Conservation (phyloP, 2,329 filamentous ascomycete species). For the Hortaea sp. region DNA sequence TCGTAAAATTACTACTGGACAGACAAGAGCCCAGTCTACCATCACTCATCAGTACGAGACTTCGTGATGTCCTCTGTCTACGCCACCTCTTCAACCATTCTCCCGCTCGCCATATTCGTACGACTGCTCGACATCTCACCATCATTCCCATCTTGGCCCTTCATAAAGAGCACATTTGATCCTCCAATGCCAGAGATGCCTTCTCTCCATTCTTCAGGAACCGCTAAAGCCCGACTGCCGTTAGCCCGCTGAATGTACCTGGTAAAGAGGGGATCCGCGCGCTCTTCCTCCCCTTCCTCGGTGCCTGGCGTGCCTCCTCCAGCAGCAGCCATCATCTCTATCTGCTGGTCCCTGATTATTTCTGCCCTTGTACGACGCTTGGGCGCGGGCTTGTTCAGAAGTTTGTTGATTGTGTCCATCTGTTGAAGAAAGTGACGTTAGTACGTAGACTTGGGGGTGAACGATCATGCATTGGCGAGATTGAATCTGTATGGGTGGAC, state of each 20-base stretch:
- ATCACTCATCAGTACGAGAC: too few species aligned
- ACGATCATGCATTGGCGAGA: background rate
- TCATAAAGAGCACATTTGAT: too few species aligned
- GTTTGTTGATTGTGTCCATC: constrained; percentile 88
- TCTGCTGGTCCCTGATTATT: constrained; percentile 30
- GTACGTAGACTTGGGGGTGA: background rate
- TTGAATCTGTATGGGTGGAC: background rate
- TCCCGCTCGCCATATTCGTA: constrained; percentile 1
- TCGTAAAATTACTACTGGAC: too few species aligned
- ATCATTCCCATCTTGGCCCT: constrained; percentile 4
- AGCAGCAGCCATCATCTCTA: constrained; percentile 24
- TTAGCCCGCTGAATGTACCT: constrained; percentile 61
- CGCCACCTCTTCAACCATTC: constrained; percentile 14
- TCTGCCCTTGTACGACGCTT: constrained; percentile 49
- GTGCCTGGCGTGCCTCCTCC: constrained; percentile 41
- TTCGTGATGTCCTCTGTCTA: background rate
- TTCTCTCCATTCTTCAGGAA: constrained; percentile 59
- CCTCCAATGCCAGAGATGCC: constrained; percentile 38
- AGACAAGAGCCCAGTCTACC: too few species aligned
- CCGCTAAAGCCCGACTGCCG: constrained; percentile 51
- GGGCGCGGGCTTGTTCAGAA: constrained; percentile 75
- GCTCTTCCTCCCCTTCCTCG: constrained; percentile 25
- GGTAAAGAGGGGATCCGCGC: constrained; percentile 50
- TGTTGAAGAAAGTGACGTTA: constrained; percentile 24
- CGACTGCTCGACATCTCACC: background rate